Percentiles rank a stretch among this genome's conserved stretches.
phyloP scores from a whole-genome alignment of 2,329 filamentous ascomycete species.

The Podosphaera fusca region DNA sequence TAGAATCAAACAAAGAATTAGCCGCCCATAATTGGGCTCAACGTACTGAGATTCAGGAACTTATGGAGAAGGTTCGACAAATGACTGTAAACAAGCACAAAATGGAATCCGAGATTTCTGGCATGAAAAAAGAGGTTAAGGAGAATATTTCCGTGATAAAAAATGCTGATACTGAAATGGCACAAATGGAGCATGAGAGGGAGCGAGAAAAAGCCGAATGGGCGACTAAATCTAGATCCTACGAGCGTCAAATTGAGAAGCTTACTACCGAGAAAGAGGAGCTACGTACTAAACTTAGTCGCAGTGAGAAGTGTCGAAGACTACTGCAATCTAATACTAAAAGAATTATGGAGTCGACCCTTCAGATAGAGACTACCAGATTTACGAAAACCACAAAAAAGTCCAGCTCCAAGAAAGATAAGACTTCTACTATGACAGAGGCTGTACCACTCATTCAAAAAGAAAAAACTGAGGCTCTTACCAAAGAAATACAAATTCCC shows the following conservation, averaged over 20 bases:
- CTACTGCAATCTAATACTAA: conserved; percentile 5
- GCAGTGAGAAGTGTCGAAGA: conserved; percentile 3
- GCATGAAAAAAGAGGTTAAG: neutral
- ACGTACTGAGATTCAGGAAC: neutral
- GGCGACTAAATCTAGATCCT: neutral
- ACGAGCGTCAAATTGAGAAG: neutral
- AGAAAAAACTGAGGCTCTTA: too few species aligned
- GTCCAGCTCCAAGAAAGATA: neutral
- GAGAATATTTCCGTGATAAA: neutral
- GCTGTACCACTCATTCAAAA: too few species aligned
- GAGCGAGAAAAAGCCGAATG: neutral
- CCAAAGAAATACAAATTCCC: too few species aligned
- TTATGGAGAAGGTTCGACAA: neutral
- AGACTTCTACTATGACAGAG: neutral
- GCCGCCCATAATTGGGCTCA: neutral
- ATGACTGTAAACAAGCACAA: neutral
- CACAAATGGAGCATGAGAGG: neutral
- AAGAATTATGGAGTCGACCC: conserved; percentile 3
- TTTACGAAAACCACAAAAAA: neutral
- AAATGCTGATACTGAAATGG: neutral
- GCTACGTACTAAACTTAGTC: conserved; percentile 16
- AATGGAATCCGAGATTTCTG: neutral
- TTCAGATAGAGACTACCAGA: neutral
- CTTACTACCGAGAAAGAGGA: neutral
- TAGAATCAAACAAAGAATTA: neutral